These are phyloP conservation scores for Haplosporangium gracile DNA, from an alignment of 192 early-diverging fungal genomes.

Conservation along the genomic window DNA sequence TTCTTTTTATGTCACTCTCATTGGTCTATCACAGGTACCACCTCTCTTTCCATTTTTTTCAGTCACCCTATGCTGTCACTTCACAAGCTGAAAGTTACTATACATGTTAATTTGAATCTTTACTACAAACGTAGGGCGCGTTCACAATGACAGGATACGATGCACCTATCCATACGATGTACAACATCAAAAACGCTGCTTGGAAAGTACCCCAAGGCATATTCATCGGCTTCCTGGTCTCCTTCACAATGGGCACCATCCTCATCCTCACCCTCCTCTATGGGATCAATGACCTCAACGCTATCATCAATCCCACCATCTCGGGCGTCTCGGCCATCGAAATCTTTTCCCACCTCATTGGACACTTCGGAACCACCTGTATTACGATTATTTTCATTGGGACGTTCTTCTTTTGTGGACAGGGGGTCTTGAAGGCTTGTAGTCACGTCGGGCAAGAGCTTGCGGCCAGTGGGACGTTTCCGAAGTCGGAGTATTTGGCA, in stretches of 20 bases:
- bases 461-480: constrained; percentile 28
- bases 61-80: background rate
- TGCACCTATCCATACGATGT: constrained; percentile 39
- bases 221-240: constrained; percentile 24
- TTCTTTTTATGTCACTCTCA: constrained; percentile 30
- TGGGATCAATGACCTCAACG: constrained; percentile 21
- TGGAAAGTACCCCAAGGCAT: constrained; percentile 28
- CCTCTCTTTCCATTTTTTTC: too few relatives aligned
- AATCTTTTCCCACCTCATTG: constrained; percentile 34
- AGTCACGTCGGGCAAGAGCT: constrained; percentile 38
- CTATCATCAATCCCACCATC: constrained; percentile 21
- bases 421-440: constrained; percentile 26
- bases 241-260: constrained; percentile 27
- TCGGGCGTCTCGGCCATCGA: constrained; percentile 23
- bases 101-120: background rate
- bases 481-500: constrained; percentile 28
- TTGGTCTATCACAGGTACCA: constrained; percentile 43
- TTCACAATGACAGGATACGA: constrained; percentile 43
- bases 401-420: constrained; percentile 50
- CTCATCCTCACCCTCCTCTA: constrained; percentile 33
- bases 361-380: constrained; percentile 18
- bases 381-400: constrained; percentile 32
- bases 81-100: background rate
- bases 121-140: constrained; percentile 4
- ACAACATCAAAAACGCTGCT: constrained; percentile 38